phyloP scores from a whole-genome alignment of 2,329 filamentous ascomycete genomes.

The Magnaporthales sp. region DNA sequence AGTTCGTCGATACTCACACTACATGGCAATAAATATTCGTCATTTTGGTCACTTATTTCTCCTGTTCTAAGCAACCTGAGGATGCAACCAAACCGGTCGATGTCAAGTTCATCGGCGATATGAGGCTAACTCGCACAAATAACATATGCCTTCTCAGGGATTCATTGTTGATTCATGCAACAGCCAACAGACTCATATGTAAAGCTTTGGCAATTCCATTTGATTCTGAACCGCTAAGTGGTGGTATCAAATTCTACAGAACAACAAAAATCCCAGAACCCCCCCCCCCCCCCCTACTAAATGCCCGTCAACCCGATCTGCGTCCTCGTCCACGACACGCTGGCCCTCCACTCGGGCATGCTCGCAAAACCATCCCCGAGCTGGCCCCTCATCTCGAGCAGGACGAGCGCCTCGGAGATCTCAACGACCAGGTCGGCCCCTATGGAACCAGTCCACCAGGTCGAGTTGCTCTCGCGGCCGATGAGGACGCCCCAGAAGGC shows the following conservation, averaged over 20 bases:
- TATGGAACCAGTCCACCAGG: slow-evolving; percentile 4
- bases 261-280: too few relatives aligned
- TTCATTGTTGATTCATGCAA: neutral
- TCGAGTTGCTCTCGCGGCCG: slow-evolving; percentile 3
- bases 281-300: neutral
- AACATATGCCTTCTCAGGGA: neutral
- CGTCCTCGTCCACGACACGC: slow-evolving; percentile 4
- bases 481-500: slow-evolving; percentile 6
- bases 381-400: slow-evolving; percentile 6
- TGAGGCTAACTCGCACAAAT: neutral
- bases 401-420: slow-evolving; percentile 5
- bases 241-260: too few relatives aligned
- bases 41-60: neutral
- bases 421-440: slow-evolving; percentile 5
- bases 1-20: neutral
- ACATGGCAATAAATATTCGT: neutral
- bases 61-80: neutral
- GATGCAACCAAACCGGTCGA: neutral
- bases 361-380: slow-evolving; percentile 1
- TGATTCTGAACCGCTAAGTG: neutral
- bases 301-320: neutral
- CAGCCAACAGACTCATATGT: neutral
- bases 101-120: neutral
- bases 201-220: neutral
- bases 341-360: slow-evolving; percentile 6